phyloP scores from a whole-genome alignment of 179 eudicot species.

The Spergularia azorica region DNA sequence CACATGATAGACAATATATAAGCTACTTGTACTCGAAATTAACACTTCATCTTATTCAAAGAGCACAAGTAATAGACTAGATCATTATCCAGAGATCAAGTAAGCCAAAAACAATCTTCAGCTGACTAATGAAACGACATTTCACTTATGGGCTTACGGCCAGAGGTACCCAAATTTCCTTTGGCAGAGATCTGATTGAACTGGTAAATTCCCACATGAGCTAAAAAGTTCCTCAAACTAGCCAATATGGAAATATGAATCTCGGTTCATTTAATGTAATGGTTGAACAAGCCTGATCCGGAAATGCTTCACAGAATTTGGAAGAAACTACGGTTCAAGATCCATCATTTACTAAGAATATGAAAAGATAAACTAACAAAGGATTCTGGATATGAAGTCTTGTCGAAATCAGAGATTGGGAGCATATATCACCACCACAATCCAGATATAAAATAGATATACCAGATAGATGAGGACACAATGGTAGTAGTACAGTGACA shows the following conservation, averaged over 20 bases:
- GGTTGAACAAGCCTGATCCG: slow-evolving; percentile 6
- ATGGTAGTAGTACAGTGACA: not conserved
- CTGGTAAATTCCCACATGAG: not conserved
- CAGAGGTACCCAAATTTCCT: not conserved
- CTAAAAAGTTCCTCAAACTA: not conserved
- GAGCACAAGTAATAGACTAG: not conserved
- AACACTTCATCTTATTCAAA: not conserved
- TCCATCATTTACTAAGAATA: too few species aligned
- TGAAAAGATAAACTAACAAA: not conserved
- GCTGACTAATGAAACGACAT: not conserved
- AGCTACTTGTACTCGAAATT: not conserved
- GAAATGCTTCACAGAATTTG: not conserved
- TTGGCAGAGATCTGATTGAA: not conserved
- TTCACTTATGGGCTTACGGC: not conserved
- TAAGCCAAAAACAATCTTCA: not conserved
- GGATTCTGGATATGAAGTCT: slow-evolving; percentile 6
- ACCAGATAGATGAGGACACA: not conserved
- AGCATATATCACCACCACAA: not conserved
- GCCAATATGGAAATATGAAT: not conserved
- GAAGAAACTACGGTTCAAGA: not conserved
- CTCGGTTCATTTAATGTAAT: not conserved
- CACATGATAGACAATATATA: slow-evolving; percentile 13
- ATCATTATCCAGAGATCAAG: not conserved
- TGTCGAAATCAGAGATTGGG: not conserved
- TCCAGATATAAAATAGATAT: not conserved